A percentile compares a stretch with the other conserved stretches of the same genome.
phyloP scores from a whole-genome alignment of 2,329 filamentous ascomycete species.

The Diaporthe sp. region DNA sequence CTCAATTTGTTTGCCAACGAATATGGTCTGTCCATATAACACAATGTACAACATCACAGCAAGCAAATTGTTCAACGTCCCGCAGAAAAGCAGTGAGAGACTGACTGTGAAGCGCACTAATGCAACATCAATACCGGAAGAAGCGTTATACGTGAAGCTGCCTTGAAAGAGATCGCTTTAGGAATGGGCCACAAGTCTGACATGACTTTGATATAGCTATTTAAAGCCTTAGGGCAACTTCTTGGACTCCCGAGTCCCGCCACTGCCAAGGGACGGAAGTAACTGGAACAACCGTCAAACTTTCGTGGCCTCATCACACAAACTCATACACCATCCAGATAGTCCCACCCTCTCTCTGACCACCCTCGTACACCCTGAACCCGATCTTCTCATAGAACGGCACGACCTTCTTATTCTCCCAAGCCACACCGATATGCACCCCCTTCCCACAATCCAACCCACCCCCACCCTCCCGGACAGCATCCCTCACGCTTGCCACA shows the following conservation, averaged over 20 bases:
- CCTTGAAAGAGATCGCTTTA: not conserved
- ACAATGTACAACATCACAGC: not conserved
- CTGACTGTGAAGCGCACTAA: not conserved
- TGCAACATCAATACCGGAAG: not conserved
- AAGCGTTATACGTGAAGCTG: too few species aligned
- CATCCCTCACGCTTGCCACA: conserved; percentile 53
- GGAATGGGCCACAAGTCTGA: not conserved
- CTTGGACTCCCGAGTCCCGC: not conserved
- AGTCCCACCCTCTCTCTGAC: conserved; percentile 49
- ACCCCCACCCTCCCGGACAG: conserved; percentile 28
- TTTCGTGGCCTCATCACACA: not conserved
- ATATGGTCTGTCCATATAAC: not conserved
- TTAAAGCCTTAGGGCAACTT: not conserved
- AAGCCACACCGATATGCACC: conserved; percentile 59
- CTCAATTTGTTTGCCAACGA: not conserved
- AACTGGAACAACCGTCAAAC: not conserved
- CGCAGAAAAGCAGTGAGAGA: not conserved
- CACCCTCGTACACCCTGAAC: conserved; percentile 55
- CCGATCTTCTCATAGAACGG: conserved; percentile 63
- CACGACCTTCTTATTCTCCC: conserved; percentile 63
- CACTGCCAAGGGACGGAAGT: not conserved
- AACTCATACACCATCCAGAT: conserved; percentile 7
- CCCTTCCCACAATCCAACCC: conserved; percentile 52
- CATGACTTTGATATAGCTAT: not conserved
- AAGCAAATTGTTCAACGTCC: not conserved